Base-by-base conservation (phyloP, 2,329 filamentous ascomycete genomes). In the Microcyclospora tardicrescens region DNA sequence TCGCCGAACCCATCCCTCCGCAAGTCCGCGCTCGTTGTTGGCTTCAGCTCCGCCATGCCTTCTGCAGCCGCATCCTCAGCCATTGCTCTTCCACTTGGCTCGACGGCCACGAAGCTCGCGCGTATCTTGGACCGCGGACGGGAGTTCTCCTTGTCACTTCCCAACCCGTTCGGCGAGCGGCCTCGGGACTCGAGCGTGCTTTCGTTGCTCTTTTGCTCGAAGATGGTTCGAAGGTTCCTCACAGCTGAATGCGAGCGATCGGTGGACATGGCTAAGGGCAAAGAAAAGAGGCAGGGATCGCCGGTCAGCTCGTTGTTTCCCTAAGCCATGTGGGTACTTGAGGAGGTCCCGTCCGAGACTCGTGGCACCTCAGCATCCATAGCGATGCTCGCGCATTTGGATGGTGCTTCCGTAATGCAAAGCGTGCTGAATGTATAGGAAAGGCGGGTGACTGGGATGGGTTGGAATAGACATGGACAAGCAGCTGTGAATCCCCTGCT, bases 31-130 rank as follows among this genome's bases (percentile, higher is more conserved):
- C 47, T 51, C 34, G 46, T 49, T 41, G 48, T 43, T 29, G 47
- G 36, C 16, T 44, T 51, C 36, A 43, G 34, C 30, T 46, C 46
- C 10, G 47, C 32, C 33, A 43, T 39, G 28, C 34, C 44, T 19
- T 30, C 40, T 30, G 19, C 11, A 10, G 30, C 14, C 27, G 24
- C 37, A 34, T 35, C 37, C 11, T 33, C 19, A 10, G 41, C 39
- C 14, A 39, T 40, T 19, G 48, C 44, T n/a, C 14, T 43, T 32
- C 35, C 38, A 11, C 43, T 46, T 46, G 56, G 40, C 52, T 62
- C 64, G 45, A 69, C 65, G 11, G 65, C 55, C 12, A 69, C 62
- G 53, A 69, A 69, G 45, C 63, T 68, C 38, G 66, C 62, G 47
- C 65, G 59, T 37, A 68, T 56, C 49, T 61, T 68, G 48, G 64